A percentile compares a stretch with the other conserved stretches of the same genome.
These are phyloP conservation scores for Proliferodiscus dingleyae DNA, from an alignment of 2,329 filamentous ascomycete species.

Conservation along the genomic window DNA sequence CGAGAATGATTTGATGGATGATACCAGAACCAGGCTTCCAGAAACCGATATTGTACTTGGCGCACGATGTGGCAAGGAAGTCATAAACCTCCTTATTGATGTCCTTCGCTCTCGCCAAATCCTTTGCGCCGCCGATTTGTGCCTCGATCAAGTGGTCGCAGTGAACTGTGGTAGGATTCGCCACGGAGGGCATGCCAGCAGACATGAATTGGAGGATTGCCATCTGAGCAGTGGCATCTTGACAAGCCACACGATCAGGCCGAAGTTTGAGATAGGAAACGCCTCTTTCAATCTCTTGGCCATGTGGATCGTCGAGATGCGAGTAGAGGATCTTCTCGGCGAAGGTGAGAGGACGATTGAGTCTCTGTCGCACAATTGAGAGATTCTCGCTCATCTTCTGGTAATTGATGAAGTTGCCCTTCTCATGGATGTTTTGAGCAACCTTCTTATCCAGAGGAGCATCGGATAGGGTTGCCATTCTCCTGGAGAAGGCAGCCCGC, in stretches of 20 bases:
- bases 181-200: conserved; percentile 90
- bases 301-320: conserved; percentile 93
- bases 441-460: conserved; percentile 91
- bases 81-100: conserved; percentile 99
- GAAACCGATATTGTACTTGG: conserved; percentile 99
- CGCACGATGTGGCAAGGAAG: conserved; percentile 88
- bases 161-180: conserved; percentile 93
- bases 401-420: conserved; percentile 98
- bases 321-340: conserved; percentile 99
- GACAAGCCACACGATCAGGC: conserved; percentile 96
- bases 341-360: conserved; percentile 90
- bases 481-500: conserved; percentile 54
- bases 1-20: conserved; percentile 96
- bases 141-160: conserved; percentile 99
- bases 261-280: conserved; percentile 94
- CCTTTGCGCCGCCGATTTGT: conserved; percentile 86
- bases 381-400: conserved; percentile 99
- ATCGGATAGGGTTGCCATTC: conserved; percentile 83
- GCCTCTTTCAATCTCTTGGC: conserved; percentile 93
- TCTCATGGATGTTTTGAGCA: conserved; percentile 95
- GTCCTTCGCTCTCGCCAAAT: conserved; percentile 81
- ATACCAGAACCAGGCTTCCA: conserved; percentile 98
- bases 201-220: conserved; percentile 99
- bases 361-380: conserved; percentile 76
- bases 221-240: conserved; percentile 99